These are phyloP conservation scores for Heliocybe sulcata DNA, from an alignment of 1,284 basidiomycete genomes.

Conservation along the genomic window DNA sequence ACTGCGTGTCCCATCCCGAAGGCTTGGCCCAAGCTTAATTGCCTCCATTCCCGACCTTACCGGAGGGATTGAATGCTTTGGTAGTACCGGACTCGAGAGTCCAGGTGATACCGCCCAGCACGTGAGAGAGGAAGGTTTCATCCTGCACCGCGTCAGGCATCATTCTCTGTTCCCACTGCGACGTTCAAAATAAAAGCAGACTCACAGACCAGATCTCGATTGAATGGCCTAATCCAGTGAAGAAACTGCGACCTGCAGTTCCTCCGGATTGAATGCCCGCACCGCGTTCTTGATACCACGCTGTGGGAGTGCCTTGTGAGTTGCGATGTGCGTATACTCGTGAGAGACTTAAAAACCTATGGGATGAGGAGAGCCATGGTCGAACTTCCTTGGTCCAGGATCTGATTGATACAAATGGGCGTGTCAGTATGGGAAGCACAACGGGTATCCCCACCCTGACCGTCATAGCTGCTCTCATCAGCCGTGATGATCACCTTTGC, in stretches of 20 bases:
- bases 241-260: conserved; percentile 67
- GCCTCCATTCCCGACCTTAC: conserved; percentile 44
- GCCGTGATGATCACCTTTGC: conserved; percentile 63
- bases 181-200: conserved; percentile 11
- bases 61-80: conserved; percentile 40
- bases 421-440: background rate
- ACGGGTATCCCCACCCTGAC: conserved; percentile 25
- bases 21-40: background rate
- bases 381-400: conserved; percentile 21
- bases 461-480: conserved; percentile 58
- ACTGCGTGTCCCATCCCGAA: background rate
- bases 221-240: conserved; percentile 72
- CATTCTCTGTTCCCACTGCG: background rate
- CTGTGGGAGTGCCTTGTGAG: conserved; percentile 23
- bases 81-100: conserved; percentile 56
- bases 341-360: background rate
- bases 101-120: conserved; percentile 73
- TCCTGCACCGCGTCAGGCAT: conserved; percentile 34
- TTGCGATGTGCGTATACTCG: background rate
- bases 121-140: conserved; percentile 57
- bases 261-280: conserved; percentile 31
- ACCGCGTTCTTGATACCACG: conserved; percentile 73
- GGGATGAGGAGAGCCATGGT: conserved; percentile 62
- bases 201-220: conserved; percentile 58
- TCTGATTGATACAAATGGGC: background rate